These are phyloP conservation scores for Colletotrichum abscissum DNA, from an alignment of 2,329 filamentous ascomycete species.

Conservation along the genomic window DNA sequence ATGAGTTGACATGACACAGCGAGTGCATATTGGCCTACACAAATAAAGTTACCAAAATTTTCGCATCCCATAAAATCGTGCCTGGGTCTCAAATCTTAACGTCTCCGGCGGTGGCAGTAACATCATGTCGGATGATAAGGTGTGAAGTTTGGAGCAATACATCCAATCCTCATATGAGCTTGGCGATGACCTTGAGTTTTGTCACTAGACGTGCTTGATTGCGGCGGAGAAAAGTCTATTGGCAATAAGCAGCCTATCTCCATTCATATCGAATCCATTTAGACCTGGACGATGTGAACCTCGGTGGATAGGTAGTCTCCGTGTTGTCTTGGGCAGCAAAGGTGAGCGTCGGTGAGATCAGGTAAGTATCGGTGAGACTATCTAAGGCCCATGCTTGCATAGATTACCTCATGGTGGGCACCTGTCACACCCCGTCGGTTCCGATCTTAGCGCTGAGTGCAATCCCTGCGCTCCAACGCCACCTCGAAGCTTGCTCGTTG, in stretches of 20 bases:
- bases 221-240: neutral
- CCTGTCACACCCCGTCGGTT: neutral
- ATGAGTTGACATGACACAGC: slow-evolving; percentile 24
- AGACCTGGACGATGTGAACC: neutral
- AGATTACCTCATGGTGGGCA: neutral
- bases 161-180: neutral
- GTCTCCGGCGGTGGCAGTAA: neutral
- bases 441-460: neutral
- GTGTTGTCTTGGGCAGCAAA: neutral
- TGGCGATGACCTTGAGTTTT: neutral
- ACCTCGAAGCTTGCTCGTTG: slow-evolving; percentile 23
- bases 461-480: slow-evolving; percentile 24
- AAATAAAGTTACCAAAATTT: neutral
- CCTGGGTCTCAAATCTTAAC: neutral
- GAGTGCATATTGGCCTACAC: neutral
- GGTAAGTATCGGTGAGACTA: neutral
- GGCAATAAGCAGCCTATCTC: neutral
- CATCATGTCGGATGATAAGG: neutral
- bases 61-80: neutral
- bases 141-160: neutral
- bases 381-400: neutral
- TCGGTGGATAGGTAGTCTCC: neutral
- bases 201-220: neutral
- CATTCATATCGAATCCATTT: neutral
- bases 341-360: neutral